Conservation (phyloP, 352 stramenopile genomes). For the Pythium vanterpoolii region DNA sequence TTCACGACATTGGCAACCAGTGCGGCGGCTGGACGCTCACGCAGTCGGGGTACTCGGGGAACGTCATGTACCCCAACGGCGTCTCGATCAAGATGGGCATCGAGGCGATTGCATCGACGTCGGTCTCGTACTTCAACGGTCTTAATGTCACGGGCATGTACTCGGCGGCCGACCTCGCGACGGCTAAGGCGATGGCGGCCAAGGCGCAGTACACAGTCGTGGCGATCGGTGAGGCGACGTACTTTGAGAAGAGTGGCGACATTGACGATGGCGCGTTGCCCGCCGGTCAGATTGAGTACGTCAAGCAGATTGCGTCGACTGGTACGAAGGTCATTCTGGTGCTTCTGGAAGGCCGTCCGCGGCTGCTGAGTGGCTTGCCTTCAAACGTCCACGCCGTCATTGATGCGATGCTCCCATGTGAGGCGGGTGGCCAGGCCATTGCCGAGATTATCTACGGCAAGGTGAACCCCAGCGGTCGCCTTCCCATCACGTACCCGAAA, state of each 20-base stretch:
- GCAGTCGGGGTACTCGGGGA: conserved; percentile 85
- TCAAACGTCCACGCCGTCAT: conserved; percentile 68
- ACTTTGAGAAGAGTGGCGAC: conserved; percentile 86
- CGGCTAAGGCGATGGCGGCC: conserved; percentile 45
- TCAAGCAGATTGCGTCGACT: conserved; percentile 54
- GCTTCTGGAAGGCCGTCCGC: conserved; percentile 72
- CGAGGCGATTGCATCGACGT: conserved; percentile 25
- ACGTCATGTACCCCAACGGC: conserved; percentile 56
- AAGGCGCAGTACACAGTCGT: conserved; percentile 66
- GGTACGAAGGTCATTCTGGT: conserved; percentile 83
- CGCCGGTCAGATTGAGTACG: conserved; percentile 65
- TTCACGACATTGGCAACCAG: conserved; percentile 67
- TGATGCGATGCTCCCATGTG: conserved; percentile 74
- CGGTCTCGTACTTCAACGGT: conserved; percentile 49
- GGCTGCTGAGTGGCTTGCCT: conserved; percentile 58
- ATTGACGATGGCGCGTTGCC: conserved; percentile 74
- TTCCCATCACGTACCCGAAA: conserved; percentile 84
- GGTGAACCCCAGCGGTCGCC: conserved; percentile 75
- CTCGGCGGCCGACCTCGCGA: conserved; percentile 41
- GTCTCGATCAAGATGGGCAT: conserved; percentile 62
- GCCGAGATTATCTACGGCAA: conserved; percentile 78
- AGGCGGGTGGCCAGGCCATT: conserved; percentile 74
- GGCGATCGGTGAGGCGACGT: conserved; percentile 71
- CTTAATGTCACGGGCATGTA: conserved; percentile 55
- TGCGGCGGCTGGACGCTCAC: conserved; percentile 81